These are phyloP conservation scores for Fibroporia radiculosa DNA, from an alignment of 768 basidiomycete genomes.

Conservation along the genomic window DNA sequence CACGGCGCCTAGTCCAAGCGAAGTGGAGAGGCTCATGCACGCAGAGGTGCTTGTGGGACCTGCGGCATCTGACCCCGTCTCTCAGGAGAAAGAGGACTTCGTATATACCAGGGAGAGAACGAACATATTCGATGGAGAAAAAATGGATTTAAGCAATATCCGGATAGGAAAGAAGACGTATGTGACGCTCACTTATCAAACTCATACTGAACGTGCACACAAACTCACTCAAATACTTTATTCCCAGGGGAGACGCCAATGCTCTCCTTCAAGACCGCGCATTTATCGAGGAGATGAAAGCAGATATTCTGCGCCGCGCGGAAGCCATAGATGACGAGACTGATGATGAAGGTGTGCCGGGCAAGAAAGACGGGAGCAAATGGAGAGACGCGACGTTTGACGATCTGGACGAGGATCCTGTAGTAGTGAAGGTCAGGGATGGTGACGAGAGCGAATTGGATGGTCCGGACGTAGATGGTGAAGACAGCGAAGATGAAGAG, in stretches of 20 bases:
- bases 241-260: constrained; percentile 36
- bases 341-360: constrained; percentile 22
- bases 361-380: constrained; percentile 13
- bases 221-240: not conserved
- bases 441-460: constrained; percentile 43
- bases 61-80: not conserved
- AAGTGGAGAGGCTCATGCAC: constrained; percentile 18
- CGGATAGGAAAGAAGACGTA: constrained; percentile 62
- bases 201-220: constrained; percentile 7
- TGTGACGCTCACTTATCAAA: constrained; percentile 11
- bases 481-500: constrained; percentile 26
- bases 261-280: constrained; percentile 45
- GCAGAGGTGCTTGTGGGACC: constrained; percentile 5
- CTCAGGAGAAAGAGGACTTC: constrained; percentile 12
- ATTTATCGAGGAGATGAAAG: constrained; percentile 71
- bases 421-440: constrained; percentile 49
- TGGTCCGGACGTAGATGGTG: constrained; percentile 23
- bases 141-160: constrained; percentile 54
- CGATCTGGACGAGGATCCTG: constrained; percentile 38
- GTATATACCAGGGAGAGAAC: constrained; percentile 37
- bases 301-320: constrained; percentile 70
- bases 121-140: constrained; percentile 73
- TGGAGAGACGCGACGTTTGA: constrained; percentile 35
- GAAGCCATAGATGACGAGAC: constrained; percentile 54
- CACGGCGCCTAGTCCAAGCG: constrained; percentile 40